Percentiles rank a stretch among this genome's conserved stretches.
phyloP scores from a whole-genome alignment of 805 yeast genomes.

The Dipodascus albidus region DNA sequence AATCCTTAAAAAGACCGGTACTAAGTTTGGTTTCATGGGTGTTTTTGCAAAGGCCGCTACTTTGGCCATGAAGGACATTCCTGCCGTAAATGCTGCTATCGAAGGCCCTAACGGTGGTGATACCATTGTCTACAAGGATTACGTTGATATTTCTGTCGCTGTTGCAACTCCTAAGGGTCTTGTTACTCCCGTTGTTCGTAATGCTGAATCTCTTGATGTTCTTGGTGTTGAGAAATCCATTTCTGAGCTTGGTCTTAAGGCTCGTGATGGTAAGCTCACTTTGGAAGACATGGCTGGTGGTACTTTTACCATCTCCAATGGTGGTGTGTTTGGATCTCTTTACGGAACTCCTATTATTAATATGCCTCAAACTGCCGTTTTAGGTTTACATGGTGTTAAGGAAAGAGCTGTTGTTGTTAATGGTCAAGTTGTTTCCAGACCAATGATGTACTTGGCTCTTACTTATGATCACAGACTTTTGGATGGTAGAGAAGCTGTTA shows the following conservation, averaged over 20 bases:
- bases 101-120: constrained; percentile 60
- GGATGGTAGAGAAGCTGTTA: constrained; percentile 98
- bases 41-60: constrained; percentile 90
- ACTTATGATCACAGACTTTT: constrained; percentile 97
- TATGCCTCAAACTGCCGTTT: constrained; percentile 95
- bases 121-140: constrained; percentile 92
- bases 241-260: constrained; percentile 70
- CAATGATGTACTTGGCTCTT: constrained; percentile 98
- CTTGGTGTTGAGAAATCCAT: constrained; percentile 87
- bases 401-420: constrained; percentile 95
- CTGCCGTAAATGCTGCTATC: constrained; percentile 91
- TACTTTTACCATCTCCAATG: constrained; percentile 96
- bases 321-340: constrained; percentile 96
- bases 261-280: constrained; percentile 93
- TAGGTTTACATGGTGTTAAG: constrained; percentile 95
- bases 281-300: constrained; percentile 99
- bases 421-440: constrained; percentile 93
- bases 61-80: constrained; percentile 87
- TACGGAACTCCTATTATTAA: constrained; percentile 98
- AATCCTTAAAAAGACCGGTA: constrained; percentile 82
- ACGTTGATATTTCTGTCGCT: constrained; percentile 89
- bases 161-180: constrained; percentile 99
- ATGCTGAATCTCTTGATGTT: constrained; percentile 83
- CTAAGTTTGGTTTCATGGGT: constrained; percentile 98
- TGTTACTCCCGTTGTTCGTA: constrained; percentile 96